Conservation (phyloP, 352 stramenopile species). For the Globisporangium canariense region DNA sequence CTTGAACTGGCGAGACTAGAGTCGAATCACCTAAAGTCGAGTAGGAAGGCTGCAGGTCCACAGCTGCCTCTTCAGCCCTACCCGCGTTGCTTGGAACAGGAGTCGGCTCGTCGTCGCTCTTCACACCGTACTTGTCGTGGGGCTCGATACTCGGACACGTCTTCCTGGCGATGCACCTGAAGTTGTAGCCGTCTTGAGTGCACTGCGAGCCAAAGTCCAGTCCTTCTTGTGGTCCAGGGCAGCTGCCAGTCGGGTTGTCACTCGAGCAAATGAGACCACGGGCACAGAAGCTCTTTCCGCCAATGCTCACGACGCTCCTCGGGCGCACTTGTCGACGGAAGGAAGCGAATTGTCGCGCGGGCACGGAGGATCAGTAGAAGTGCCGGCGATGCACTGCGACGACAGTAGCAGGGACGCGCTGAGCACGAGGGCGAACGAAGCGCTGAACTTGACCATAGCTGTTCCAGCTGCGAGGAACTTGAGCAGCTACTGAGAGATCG, state of each 20-base stretch:
- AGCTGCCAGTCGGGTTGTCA: not conserved
- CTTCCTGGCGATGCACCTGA: not conserved
- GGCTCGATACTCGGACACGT: not conserved
- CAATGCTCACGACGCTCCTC: not conserved
- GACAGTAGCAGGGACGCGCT: constrained; percentile 1
- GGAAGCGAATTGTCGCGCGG: not conserved
- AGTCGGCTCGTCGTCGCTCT: not conserved
- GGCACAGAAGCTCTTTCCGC: not conserved
- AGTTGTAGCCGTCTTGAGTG: not conserved
- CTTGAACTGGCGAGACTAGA: too few species aligned
- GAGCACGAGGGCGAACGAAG: not conserved
- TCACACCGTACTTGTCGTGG: not conserved
- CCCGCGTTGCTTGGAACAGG: not conserved
- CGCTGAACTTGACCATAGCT: constrained; percentile 1
- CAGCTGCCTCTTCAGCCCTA: too few species aligned
- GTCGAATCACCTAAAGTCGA: too few species aligned
- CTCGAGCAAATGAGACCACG: not conserved
- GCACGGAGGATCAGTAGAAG: not conserved
- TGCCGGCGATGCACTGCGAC: not conserved
- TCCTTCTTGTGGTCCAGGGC: constrained; percentile 2
- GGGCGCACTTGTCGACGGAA: not conserved
- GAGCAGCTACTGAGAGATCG: not conserved
- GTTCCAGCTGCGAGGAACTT: constrained; percentile 1
- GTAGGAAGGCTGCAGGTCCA: too few species aligned
- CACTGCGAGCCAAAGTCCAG: constrained; percentile 1